These are phyloP conservation scores for Boletus reticulatus DNA, from an alignment of 768 basidiomycete species.

Conservation along the genomic window DNA sequence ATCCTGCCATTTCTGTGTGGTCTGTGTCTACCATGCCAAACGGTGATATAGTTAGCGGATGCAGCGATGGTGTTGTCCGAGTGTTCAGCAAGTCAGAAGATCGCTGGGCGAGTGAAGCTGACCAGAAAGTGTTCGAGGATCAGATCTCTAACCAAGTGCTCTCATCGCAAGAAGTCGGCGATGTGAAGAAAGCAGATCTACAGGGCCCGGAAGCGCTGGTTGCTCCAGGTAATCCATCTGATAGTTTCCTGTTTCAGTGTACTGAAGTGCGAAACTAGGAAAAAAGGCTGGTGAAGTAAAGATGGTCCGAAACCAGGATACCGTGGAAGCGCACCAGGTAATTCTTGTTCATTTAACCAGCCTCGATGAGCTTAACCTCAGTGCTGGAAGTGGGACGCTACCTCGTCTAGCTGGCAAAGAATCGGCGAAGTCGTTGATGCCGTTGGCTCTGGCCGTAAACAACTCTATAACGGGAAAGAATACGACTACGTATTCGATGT, in stretches of 20 bases:
- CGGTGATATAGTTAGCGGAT: constrained; percentile 89
- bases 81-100: constrained; percentile 77
- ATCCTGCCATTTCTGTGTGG: constrained; percentile 99
- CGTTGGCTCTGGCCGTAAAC: constrained; percentile 84
- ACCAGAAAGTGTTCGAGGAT: constrained; percentile 69
- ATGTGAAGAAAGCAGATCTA: constrained; percentile 89
- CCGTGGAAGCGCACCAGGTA: constrained; percentile 91
- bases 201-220: constrained; percentile 81
- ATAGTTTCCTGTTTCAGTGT: background rate
- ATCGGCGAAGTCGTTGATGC: constrained; percentile 96
- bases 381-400: constrained; percentile 73
- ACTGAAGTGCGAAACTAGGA: constrained; percentile 44
- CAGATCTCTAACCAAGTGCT: constrained; percentile 76
- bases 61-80: constrained; percentile 84
- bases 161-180: constrained; percentile 84
- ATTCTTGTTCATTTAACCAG: constrained; percentile 11
- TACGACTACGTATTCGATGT: constrained; percentile 99
- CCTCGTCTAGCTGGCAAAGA: constrained; percentile 76
- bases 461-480: constrained; percentile 90
- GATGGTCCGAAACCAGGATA: constrained; percentile 79
- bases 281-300: constrained; percentile 91
- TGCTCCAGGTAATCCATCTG: constrained; percentile 51
- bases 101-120: constrained; percentile 66
- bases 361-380: background rate
- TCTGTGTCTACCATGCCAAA: constrained; percentile 83